Conservation (phyloP, 2,329 filamentous ascomycete species). For the Mycosphaerella sp. region DNA sequence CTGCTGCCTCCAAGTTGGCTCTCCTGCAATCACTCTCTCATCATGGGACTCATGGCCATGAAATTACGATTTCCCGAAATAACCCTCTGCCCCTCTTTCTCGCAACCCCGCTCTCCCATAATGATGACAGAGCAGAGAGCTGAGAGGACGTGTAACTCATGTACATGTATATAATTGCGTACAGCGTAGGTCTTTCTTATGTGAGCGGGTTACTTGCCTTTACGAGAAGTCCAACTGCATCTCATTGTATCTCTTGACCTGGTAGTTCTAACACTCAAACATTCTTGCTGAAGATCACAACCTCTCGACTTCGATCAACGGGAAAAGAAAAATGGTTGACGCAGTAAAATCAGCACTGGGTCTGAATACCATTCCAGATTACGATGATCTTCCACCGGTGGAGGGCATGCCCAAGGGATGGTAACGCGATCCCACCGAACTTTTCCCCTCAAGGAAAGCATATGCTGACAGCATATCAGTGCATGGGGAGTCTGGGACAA, state of each 20-base stretch:
- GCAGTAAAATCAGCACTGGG: conserved; percentile 6
- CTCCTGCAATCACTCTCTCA: not conserved
- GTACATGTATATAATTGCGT: not conserved
- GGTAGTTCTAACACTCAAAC: not conserved
- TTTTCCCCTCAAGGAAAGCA: not conserved
- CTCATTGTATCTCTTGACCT: not conserved
- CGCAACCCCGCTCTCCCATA: not conserved
- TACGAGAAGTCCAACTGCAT: not conserved
- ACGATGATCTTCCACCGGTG: conserved; percentile 39
- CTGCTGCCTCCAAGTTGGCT: not conserved
- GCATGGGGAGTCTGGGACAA: conserved; percentile 44
- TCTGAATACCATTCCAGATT: conserved; percentile 35
- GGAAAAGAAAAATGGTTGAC: conserved; percentile 12
- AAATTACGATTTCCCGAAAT: not conserved
- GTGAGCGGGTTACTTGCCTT: not conserved
- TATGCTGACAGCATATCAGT: conserved; percentile 22
- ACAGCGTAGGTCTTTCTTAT: conserved; percentile 4
- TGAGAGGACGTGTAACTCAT: not conserved
- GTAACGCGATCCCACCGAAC: not conserved
- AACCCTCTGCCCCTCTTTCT: not conserved
- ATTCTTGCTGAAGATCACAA: conserved; percentile 2
- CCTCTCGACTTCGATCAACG: not conserved
- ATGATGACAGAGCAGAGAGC: not conserved
- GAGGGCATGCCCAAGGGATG: conserved; percentile 38
- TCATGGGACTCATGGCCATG: not conserved